Percentiles rank a stretch among this genome's conserved stretches.
Conservation (phyloP, 2,329 filamentous ascomycete genomes). For the Neonectria neomacrospora region DNA sequence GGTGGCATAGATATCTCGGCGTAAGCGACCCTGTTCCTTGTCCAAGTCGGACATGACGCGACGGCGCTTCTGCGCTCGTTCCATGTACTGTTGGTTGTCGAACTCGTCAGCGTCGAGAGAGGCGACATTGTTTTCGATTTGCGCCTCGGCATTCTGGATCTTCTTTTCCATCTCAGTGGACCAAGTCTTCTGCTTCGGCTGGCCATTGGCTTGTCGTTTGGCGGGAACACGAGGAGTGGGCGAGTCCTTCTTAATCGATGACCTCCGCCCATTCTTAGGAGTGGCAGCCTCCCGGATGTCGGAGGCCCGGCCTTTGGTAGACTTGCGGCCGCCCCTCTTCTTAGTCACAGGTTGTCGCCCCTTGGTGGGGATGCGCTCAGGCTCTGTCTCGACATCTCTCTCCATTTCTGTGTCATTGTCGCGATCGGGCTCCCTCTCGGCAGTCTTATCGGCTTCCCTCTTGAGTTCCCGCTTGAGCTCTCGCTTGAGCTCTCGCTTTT, state of each 20-base stretch:
- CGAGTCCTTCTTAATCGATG: slow-evolving; percentile 61
- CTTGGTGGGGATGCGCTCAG: slow-evolving; percentile 42
- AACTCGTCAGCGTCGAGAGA: slow-evolving; percentile 57
- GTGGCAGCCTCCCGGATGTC: slow-evolving; percentile 62
- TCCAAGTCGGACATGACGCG: slow-evolving; percentile 74
- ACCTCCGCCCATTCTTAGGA: slow-evolving; percentile 61
- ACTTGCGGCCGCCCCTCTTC: slow-evolving; percentile 49
- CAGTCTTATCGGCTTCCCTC: slow-evolving; percentile 38
- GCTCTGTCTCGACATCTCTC: slow-evolving; percentile 51
- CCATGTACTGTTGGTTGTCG: slow-evolving; percentile 60
- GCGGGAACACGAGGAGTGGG: slow-evolving; percentile 60
- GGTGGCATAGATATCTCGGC: slow-evolving; percentile 68
- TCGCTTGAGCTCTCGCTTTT: slow-evolving; percentile 38
- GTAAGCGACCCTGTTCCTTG: slow-evolving; percentile 69
- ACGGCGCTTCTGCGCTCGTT: slow-evolving; percentile 74
- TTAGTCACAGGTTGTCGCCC: slow-evolving; percentile 44
- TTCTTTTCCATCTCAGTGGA: slow-evolving; percentile 62
- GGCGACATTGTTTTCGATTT: slow-evolving; percentile 60
- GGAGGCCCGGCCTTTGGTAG: slow-evolving; percentile 63
- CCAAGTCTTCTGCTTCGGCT: slow-evolving; percentile 72
- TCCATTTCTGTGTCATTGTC: slow-evolving; percentile 48
- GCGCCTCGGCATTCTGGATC: slow-evolving; percentile 52
- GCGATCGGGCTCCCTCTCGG: slow-evolving; percentile 40
- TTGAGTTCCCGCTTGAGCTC: slow-evolving; percentile 37
- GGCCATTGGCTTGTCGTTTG: slow-evolving; percentile 71